phyloP scores from a whole-genome alignment of 257 asterid genomes.

The Nicotiana otophora region DNA sequence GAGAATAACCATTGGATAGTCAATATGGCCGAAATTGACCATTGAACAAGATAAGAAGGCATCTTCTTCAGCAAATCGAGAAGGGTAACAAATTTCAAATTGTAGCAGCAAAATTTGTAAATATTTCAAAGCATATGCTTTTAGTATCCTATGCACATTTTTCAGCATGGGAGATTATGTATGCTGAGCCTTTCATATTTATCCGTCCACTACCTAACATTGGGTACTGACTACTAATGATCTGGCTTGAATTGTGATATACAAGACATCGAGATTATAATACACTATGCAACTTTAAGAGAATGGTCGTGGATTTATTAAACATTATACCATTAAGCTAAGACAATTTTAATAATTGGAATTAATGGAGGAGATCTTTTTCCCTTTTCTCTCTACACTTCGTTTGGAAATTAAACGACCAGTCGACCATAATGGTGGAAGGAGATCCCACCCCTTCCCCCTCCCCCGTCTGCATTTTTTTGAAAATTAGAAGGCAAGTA shows the following conservation, averaged over 20 bases:
- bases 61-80: neutral
- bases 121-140: neutral
- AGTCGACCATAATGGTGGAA: too few relatives aligned
- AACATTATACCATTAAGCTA: too few relatives aligned
- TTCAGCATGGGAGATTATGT: neutral
- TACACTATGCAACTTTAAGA: neutral
- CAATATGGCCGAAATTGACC: neutral
- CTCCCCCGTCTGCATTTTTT: too few relatives aligned
- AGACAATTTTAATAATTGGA: too few relatives aligned
- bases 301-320: too few relatives aligned
- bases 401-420: too few relatives aligned
- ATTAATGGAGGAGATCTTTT: too few relatives aligned
- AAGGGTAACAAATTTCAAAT: neutral
- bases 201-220: neutral
- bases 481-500: too few relatives aligned
- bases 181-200: neutral
- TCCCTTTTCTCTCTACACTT: too few relatives aligned
- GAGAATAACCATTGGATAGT: neutral
- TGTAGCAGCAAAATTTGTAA: neutral
- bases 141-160: neutral
- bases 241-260: neutral
- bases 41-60: neutral
- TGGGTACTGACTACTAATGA: neutral
- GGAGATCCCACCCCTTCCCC: too few relatives aligned
- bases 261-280: neutral